A percentile compares a stretch with the other conserved stretches of the same genome.
Evolutionary conservation across 2,329 filamentous ascomycete genomes (phyloP).

Genomic region (Hypoxylon sp.): DNA sequence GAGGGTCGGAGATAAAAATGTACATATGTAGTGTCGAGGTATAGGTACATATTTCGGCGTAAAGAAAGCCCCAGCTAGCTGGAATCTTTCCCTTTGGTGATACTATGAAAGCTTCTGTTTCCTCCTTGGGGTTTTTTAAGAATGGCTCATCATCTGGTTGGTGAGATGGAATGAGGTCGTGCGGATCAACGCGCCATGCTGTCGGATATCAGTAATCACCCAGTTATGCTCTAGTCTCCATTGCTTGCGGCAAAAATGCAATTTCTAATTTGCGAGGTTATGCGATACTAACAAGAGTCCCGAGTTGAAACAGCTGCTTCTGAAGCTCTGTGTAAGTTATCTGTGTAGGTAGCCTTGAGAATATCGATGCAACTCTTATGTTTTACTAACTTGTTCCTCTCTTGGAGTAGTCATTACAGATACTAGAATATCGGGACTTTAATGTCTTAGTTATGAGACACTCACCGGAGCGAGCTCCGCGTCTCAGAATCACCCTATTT

Average conservation of each 20-base stretch:
- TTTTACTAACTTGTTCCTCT: not conserved
- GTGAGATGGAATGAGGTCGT: constrained; percentile 13
- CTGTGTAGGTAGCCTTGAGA: not conserved
- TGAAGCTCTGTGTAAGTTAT: not conserved
- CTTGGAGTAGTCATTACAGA: not conserved
- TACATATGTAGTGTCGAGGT: not conserved
- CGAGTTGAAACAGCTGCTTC: not conserved
- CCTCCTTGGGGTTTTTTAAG: not conserved
- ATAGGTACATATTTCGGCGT: constrained; percentile 9
- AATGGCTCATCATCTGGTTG: constrained; percentile 17
- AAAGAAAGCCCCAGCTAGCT: constrained; percentile 3
- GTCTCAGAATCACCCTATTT: not conserved
- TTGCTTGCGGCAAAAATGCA: not conserved
- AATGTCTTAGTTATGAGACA: no score
- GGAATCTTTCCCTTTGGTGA: constrained; percentile 11
- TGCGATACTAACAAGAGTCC: not conserved
- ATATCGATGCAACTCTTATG: not conserved
- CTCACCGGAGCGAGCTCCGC: no score
- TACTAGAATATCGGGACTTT: not conserved
- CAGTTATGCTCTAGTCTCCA: not conserved
- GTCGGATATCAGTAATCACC: constrained; percentile 1
- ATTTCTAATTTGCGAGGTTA: not conserved
- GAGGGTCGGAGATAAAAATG: not conserved
- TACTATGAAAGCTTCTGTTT: not conserved
- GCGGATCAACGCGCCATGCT: not conserved